phyloP scores from a whole-genome alignment of 345 rosid species.

The Capsella bursapastoris region DNA sequence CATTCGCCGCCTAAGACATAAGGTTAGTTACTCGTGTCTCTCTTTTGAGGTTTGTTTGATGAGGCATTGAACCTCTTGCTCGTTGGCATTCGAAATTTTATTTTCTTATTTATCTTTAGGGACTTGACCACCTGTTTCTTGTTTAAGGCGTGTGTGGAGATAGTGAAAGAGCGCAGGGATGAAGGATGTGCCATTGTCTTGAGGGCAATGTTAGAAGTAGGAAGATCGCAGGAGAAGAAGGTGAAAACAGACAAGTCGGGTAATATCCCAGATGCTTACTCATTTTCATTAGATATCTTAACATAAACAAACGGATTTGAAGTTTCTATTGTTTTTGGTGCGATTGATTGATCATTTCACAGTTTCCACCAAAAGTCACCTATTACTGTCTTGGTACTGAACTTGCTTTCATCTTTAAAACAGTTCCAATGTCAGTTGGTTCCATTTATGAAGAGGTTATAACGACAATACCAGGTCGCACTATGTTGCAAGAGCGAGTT shows the following conservation, averaged over 20 bases:
- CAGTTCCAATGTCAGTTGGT: conserved; percentile 66
- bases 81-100: not conserved
- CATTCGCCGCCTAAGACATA: conserved; percentile 69
- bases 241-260: conserved; percentile 73
- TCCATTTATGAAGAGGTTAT: conserved; percentile 84
- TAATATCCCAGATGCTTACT: conserved; percentile 39
- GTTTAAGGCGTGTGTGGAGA: conserved; percentile 68
- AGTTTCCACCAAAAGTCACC: not conserved
- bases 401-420: not conserved
- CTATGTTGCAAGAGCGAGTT: conserved; percentile 73
- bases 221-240: conserved; percentile 71
- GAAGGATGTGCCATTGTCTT: conserved; percentile 74
- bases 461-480: conserved; percentile 74
- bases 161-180: conserved; percentile 64
- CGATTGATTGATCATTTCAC: conserved; percentile 25
- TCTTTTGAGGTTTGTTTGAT: conserved; percentile 13
- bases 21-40: conserved; percentile 55
- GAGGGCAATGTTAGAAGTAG: conserved; percentile 79
- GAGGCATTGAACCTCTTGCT: conserved; percentile 1
- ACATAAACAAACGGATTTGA: not conserved
- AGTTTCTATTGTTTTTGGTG: not conserved
- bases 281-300: conserved; percentile 15
- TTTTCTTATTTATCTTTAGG: not conserved
- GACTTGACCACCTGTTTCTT: not conserved
- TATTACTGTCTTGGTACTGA: not conserved